Evolutionary conservation across 1,284 basidiomycete genomes (phyloP), one percentile per base, ranked within the genome.

Genomic region (Puccinia coronata): DNA sequence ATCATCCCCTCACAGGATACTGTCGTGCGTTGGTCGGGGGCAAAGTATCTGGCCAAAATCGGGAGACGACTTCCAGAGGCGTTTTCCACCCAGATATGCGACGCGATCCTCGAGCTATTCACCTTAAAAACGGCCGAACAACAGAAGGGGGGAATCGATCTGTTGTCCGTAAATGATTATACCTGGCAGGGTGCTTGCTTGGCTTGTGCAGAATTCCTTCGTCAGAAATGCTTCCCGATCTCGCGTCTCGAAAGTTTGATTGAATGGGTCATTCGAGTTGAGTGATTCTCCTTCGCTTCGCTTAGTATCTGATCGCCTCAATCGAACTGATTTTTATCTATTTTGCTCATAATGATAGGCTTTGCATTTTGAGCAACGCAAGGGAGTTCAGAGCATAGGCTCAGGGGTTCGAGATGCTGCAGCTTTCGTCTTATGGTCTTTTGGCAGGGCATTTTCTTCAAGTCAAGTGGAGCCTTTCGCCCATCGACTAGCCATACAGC

Each of bases 141-240:
- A 34, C 88, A 89, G 65, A 89, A 89, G 25, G 90, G 91, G 57
- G 88, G 88, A 77, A 89, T 92, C 83, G 92, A 94, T 82, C 89
- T 93, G 90, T 82, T 82, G 78, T 79, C 83, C 5, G 87, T 87
- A 0, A 85, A 86, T 14, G 96, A 99, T 86, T 89, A 89, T 82
- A 93, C 93, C 43, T 98, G 96, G 95, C 96, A 99, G 86, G 97
- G 97, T 8, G 92, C 94, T 3, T 95, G 92, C 84, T 89, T 99
- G 51, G 93, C 94, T 14, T 91, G 94, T 77, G 96, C 96, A 6
- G 96, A 99, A 87, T 90, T 97, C 87, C 92, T 93, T 25, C 90
- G 96, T 55, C 88, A 95, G 83, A 92, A 92, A 36, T 88, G 96
- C 70, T 88, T 96, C 41, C 86, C 88, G 6, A 86, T 88, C 69